Evolutionary conservation across 176 grass and related monocot genomes (phyloP).

Genomic region (Areca catechu): DNA sequence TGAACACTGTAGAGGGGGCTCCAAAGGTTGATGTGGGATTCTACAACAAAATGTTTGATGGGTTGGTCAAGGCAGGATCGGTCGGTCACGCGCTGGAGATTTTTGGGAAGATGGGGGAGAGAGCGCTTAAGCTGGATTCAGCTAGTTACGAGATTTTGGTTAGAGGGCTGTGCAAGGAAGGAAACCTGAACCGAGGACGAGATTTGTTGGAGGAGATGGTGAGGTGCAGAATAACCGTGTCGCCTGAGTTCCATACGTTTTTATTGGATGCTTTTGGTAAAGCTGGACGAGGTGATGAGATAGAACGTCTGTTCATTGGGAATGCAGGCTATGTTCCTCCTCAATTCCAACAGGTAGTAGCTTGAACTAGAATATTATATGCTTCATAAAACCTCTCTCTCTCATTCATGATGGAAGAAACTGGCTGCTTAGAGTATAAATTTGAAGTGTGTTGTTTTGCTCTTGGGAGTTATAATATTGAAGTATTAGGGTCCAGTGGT

Average conservation of each 20-base stretch:
- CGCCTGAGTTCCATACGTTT: slow-evolving; percentile 21
- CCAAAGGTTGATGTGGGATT: not conserved
- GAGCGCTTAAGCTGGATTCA: slow-evolving; percentile 34
- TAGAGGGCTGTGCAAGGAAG: slow-evolving; percentile 38
- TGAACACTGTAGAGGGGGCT: slow-evolving; percentile 1
- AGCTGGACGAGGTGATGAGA: slow-evolving; percentile 1
- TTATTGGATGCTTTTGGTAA: not conserved
- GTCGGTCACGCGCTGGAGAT: slow-evolving; percentile 46
- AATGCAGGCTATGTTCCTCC: not conserved
- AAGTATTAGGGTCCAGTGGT: too few species aligned
- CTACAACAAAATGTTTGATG: slow-evolving; percentile 10
- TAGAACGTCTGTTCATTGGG: not conserved
- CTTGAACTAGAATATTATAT: not conserved
- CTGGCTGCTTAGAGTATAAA: too few species aligned
- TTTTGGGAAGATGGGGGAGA: slow-evolving; percentile 45
- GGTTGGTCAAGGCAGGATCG: slow-evolving; percentile 7
- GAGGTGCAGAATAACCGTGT: slow-evolving; percentile 21
- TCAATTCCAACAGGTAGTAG: not conserved
- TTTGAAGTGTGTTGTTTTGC: too few species aligned
- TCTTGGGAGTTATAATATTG: too few species aligned
- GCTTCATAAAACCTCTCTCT: too few species aligned
- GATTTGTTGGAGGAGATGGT: slow-evolving; percentile 45
- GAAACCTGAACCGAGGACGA: slow-evolving; percentile 22
- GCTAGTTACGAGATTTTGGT: slow-evolving; percentile 38
- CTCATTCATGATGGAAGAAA: too few species aligned